A percentile compares a stretch with the other conserved stretches of the same genome.
phyloP scores from a whole-genome alignment of 306 rosid genomes.

The Comarum palustre region DNA sequence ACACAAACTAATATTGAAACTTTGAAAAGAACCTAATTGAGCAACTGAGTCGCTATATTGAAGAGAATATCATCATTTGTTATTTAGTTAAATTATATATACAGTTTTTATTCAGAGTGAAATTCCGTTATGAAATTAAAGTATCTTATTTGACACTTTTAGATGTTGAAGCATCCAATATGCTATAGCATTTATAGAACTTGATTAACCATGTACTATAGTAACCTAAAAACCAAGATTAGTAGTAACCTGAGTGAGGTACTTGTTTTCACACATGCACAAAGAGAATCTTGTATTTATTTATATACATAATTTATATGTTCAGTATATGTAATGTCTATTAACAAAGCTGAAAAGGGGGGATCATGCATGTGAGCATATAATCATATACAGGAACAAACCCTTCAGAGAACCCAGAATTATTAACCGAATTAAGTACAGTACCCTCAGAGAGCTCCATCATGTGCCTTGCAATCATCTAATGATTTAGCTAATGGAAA shows the following conservation, averaged over 20 bases:
- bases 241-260: neutral
- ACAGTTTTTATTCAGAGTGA: too few relatives aligned
- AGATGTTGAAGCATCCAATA: too few relatives aligned
- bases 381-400: neutral
- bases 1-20: too few relatives aligned
- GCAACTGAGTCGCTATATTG: too few relatives aligned
- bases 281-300: neutral
- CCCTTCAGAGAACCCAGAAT: neutral
- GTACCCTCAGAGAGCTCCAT: constrained; percentile 11
- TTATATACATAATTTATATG: neutral
- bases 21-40: too few relatives aligned
- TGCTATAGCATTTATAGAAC: neutral
- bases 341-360: constrained; percentile 4
- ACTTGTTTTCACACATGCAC: neutral
- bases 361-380: constrained; percentile 21
- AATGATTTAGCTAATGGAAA: constrained; percentile 18
- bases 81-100: too few relatives aligned
- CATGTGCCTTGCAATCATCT: constrained; percentile 31
- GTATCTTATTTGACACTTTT: too few relatives aligned
- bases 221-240: neutral
- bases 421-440: neutral
- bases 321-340: neutral
- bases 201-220: neutral
- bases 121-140: too few relatives aligned
- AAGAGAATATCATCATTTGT: too few relatives aligned